These are phyloP conservation scores for Codiaeum variegatum DNA, from an alignment of 441 rosid genomes.

Conservation along the genomic window DNA sequence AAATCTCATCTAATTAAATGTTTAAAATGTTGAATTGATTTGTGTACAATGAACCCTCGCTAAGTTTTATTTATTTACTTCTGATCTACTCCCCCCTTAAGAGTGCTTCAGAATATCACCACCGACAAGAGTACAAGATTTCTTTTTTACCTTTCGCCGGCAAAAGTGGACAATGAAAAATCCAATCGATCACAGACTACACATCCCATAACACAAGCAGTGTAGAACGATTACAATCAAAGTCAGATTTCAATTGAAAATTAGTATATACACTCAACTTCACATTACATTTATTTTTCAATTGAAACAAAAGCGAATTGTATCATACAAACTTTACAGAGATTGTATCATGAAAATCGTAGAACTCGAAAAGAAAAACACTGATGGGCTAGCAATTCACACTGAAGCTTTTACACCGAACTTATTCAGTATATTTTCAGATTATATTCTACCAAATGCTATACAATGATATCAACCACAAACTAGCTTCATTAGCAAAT, in stretches of 20 bases:
- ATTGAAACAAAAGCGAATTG: not conserved
- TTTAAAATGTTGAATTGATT: too few relatives aligned
- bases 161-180: too few relatives aligned
- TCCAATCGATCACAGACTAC: too few relatives aligned
- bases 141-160: too few relatives aligned
- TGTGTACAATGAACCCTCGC: too few relatives aligned
- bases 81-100: too few relatives aligned
- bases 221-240: not conserved
- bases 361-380: not conserved
- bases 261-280: not conserved
- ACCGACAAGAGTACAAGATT: too few relatives aligned
- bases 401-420: constrained; percentile 5
- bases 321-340: too few relatives aligned
- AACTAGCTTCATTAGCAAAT: not conserved
- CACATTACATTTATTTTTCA: not conserved
- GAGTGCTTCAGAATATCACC: too few relatives aligned
- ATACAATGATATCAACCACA: not conserved
- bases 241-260: not conserved
- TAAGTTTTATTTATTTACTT: too few relatives aligned
- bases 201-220: too few relatives aligned
- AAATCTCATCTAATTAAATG: too few relatives aligned
- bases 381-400: not conserved
- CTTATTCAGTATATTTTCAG: not conserved
- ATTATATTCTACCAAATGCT: not conserved
- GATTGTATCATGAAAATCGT: not conserved